Evolutionary conservation across 352 stramenopile species (phyloP).

Genomic region (Phytophthora chlamydospora): DNA sequence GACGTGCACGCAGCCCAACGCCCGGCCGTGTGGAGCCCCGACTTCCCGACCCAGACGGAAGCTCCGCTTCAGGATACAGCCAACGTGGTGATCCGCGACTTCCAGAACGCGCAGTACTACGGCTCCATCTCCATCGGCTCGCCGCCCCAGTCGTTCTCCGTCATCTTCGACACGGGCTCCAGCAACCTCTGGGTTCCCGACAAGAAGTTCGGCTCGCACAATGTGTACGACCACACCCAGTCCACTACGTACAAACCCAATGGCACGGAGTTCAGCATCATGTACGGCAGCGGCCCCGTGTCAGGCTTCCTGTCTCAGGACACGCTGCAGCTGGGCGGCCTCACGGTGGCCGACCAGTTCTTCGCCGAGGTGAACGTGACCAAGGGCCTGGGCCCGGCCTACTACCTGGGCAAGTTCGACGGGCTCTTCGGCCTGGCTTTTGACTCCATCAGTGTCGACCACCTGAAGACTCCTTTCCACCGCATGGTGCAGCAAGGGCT

Average conservation of each 20-base stretch:
- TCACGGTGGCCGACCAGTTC: slow-evolving; percentile 82
- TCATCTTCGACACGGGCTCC: slow-evolving; percentile 98
- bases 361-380: slow-evolving; percentile 97
- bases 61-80: slow-evolving; percentile 22
- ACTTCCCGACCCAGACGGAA: slow-evolving; percentile 6
- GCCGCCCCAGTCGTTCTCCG: slow-evolving; percentile 91
- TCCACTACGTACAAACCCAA: slow-evolving; percentile 91
- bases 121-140: slow-evolving; percentile 91
- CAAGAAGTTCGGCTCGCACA: slow-evolving; percentile 71
- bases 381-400: slow-evolving; percentile 94
- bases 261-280: slow-evolving; percentile 94
- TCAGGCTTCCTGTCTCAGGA: slow-evolving; percentile 93
- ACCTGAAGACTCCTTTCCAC: slow-evolving; percentile 94
- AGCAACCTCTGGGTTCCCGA: slow-evolving; percentile 97
- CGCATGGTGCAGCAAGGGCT: slow-evolving; percentile 90
- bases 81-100: slow-evolving; percentile 88
- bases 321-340: slow-evolving; percentile 61
- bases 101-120: slow-evolving; percentile 96
- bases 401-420: slow-evolving; percentile 97
- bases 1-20: slow-evolving; percentile 47
- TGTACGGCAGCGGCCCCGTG: slow-evolving; percentile 95
- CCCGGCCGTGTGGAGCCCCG: slow-evolving; percentile 55
- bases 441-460: slow-evolving; percentile 92
- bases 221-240: slow-evolving; percentile 89
- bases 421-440: slow-evolving; percentile 98